phyloP scores from a whole-genome alignment of 1,284 basidiomycete species.

The Malassezia cuniculi region DNA sequence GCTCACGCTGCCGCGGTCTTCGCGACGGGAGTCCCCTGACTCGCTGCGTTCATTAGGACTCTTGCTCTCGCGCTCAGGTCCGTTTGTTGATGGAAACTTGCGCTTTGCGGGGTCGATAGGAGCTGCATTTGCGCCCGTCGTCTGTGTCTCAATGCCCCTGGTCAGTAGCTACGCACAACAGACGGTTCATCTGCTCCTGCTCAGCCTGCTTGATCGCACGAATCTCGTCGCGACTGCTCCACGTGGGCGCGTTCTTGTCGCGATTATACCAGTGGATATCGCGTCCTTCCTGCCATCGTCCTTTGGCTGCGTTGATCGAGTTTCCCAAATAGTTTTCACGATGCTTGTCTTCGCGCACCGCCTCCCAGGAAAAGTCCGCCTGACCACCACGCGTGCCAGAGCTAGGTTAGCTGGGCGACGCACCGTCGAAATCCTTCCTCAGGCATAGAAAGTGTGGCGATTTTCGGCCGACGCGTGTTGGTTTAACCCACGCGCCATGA shows the following conservation, averaged over 20 bases:
- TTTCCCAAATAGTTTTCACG: conserved; percentile 43
- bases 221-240: conserved; percentile 29
- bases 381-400: conserved; percentile 39
- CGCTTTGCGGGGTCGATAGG: conserved; percentile 10
- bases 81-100: neutral
- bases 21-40: too few species aligned
- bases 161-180: conserved; percentile 17
- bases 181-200: conserved; percentile 27
- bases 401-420: too few species aligned
- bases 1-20: too few species aligned
- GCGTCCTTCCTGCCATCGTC: conserved; percentile 38
- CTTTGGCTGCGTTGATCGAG: conserved; percentile 38
- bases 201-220: conserved; percentile 33
- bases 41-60: too few species aligned
- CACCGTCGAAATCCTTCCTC: too few species aligned
- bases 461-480: too few species aligned
- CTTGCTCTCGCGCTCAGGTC: neutral
- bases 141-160: too few species aligned
- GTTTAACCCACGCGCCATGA: too few species aligned
- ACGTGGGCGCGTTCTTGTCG: conserved; percentile 14
- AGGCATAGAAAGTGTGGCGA: too few species aligned
- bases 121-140: conserved; percentile 11
- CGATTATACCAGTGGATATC: conserved; percentile 45
- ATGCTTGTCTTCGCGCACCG: conserved; percentile 34
- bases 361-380: conserved; percentile 41